Percentiles rank a stretch among this genome's conserved stretches.
Evolutionary conservation across 140 eudicot species (phyloP).

Genomic region (Oenanthe javanica): DNA sequence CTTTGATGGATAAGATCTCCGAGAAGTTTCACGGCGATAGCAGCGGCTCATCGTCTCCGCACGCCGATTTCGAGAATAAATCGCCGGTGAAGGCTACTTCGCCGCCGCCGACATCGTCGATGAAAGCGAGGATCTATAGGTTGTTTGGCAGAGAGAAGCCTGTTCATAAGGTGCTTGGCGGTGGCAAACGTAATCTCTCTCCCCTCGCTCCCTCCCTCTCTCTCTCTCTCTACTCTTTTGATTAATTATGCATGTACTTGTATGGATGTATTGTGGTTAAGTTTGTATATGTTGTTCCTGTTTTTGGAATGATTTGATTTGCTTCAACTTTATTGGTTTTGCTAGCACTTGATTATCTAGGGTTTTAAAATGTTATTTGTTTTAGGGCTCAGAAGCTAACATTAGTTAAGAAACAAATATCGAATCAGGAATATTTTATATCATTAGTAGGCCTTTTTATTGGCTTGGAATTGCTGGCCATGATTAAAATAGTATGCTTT

Average conservation of each 20-base stretch:
- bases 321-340: not conserved
- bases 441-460: not conserved
- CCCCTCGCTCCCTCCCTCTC: not conserved
- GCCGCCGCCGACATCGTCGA: slow-evolving; percentile 18
- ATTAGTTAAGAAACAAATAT: not conserved
- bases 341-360: not conserved
- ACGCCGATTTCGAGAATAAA: slow-evolving; percentile 41
- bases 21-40: slow-evolving; percentile 40
- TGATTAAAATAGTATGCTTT: not conserved
- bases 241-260: not conserved
- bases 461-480: too few relatives aligned
- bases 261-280: not conserved
- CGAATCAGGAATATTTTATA: not conserved
- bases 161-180: slow-evolving; percentile 80
- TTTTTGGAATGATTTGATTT: not conserved
- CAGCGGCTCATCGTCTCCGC: slow-evolving; percentile 45
- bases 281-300: not conserved
- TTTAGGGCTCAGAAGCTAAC: not conserved
- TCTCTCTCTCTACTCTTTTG: not conserved
- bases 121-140: slow-evolving; percentile 39
- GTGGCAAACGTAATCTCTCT: slow-evolving; percentile 73
- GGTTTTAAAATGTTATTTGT: not conserved
- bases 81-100: slow-evolving; percentile 16
- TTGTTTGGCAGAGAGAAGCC: slow-evolving; percentile 68
- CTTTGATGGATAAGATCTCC: slow-evolving; percentile 45